Percentiles rank a stretch among this genome's conserved stretches.
Conservation (phyloP, 345 rosid genomes). For the Pistacia atlantica region DNA sequence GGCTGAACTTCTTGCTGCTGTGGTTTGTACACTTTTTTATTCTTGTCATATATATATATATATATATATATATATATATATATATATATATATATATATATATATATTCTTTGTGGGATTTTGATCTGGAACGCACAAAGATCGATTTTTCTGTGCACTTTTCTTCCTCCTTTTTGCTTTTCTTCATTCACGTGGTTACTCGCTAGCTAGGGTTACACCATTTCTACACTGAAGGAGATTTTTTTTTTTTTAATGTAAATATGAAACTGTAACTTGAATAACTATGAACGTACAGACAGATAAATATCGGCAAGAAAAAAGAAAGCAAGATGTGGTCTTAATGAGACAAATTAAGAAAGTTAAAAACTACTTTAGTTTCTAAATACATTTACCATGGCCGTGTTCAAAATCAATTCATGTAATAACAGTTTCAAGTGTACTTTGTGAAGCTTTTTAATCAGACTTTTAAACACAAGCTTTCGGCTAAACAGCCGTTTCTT, state of each 20-base stretch:
- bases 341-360: background rate
- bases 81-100: background rate
- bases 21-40: background rate
- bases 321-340: background rate
- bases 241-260: no score
- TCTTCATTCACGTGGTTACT: background rate
- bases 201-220: background rate
- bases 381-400: background rate
- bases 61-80: no score
- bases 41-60: background rate
- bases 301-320: background rate
- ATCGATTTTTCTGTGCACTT: background rate
- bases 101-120: background rate
- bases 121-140: constrained; percentile 16
- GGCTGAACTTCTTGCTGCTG: background rate
- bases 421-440: background rate
- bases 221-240: background rate
- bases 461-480: constrained; percentile 9
- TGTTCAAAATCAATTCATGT: background rate
- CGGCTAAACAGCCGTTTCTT: constrained; percentile 13
- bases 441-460: background rate
- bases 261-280: background rate
- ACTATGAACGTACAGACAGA: background rate
- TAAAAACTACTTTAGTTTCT: background rate
- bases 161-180: background rate